Base-by-base conservation (phyloP, 163 green algal species). In the Picocystis sp. region DNA sequence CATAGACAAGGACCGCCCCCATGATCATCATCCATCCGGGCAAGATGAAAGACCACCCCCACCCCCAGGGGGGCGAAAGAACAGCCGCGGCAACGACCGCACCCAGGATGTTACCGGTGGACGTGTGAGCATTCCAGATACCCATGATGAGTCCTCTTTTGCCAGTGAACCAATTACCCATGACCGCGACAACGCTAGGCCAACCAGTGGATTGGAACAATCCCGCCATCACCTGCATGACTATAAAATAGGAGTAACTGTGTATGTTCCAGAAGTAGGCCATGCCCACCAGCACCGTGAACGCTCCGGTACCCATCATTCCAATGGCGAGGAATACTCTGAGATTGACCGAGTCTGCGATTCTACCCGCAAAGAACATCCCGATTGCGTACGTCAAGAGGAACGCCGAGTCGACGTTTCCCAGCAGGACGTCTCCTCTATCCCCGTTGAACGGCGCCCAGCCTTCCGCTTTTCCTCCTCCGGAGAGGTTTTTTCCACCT, bases 51-150 rank as follows among this genome's bases (percentile, higher is more conserved):
- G 76, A 76, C 67, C 76, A 93, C 25, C 86, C 86, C 67, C 76
- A 93, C 25, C 86, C 86, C 86, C 86, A 95, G 50, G 81, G 82
- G 53, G 70, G 78, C 21, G 57, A 43, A 38, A 93, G 73, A 58
- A 80, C 51, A 11, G 58, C 71, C 8, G 84, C 79, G 2, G 86
- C 72, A 3, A 91, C 54, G 0, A 93, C 60, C 22, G 73, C 78
- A 17, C 86, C 86, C n/a, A 85, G 43, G 52, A 94, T 95, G 76
- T 96, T 96, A 34, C 86, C 86, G 2, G 94, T 55, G 24, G 66
- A 84, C 6, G 86, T 93, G 79, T 96, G 84, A 1, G 82, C 76
- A 57, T 96, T 96, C 86, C 86, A 96, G 22, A 93, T 63, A 47
- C 86, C 86, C 79, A 96, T 93, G 50, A 94, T 78, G 1, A 94